Conservation (phyloP, 169 alveolate species). For the Plasmodium relictum region DNA sequence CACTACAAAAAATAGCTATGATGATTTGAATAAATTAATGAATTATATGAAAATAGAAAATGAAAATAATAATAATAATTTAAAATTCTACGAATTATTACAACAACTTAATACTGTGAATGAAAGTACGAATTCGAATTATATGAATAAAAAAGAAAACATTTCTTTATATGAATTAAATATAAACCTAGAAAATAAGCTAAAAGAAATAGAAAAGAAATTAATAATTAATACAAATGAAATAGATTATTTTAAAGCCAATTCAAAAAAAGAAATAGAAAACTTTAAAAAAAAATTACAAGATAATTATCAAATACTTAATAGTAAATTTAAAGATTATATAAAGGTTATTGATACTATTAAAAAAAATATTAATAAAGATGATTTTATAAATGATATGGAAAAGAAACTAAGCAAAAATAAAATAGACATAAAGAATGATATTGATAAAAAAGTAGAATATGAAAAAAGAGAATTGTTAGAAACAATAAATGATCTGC, state of each 20-base stretch:
- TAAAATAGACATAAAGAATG: conserved; percentile 45
- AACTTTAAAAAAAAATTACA: conserved; percentile 54
- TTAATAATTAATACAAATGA: conserved; percentile 23
- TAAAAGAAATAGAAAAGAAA: conserved; percentile 44
- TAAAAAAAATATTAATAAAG: conserved; percentile 46
- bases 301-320: conserved; percentile 48
- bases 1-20: conserved; percentile 46
- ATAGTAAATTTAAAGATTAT: conserved; percentile 55
- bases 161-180: conserved; percentile 10
- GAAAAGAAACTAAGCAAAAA: conserved; percentile 40
- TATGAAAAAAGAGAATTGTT: conserved; percentile 45
- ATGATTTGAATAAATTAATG: conserved; percentile 45
- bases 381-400: conserved; percentile 25
- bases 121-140: conserved; percentile 14
- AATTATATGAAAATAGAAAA: conserved; percentile 43
- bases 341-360: conserved; percentile 38
- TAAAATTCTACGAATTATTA: conserved; percentile 6
- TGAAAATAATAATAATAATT: neutral
- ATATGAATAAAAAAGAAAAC: conserved; percentile 19
- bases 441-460: conserved; percentile 27
- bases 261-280: conserved; percentile 65
- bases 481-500: conserved; percentile 31
- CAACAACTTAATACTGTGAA: conserved; percentile 29
- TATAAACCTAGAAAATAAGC: conserved; percentile 25
- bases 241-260: conserved; percentile 32